Evolutionary conservation across 345 rosid species (phyloP), one percentile per base, ranked within the genome.

Genomic region (Rhodamnia rubescens): DNA sequence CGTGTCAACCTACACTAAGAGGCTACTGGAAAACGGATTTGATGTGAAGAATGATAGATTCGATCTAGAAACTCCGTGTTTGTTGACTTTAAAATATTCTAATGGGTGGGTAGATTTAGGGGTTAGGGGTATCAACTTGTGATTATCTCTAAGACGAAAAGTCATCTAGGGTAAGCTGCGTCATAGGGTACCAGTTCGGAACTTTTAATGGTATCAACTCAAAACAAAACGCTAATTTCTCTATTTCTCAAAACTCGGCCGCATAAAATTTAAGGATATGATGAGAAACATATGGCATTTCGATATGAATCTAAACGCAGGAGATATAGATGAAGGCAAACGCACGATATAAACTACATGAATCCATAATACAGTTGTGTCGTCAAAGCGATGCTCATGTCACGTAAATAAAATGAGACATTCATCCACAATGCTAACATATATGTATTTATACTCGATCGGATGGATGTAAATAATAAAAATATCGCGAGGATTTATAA

Each of bases 1-100:
- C 1, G 1, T 7, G 18, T 52, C 53, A 52, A 52, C 53, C 13
- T 14, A 52, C 18, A 5, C 0, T 52, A 8, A 9, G 0, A 15
- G 11, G 15, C 8, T 0, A 18, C 20, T 36, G 12, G 13, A 69
- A 18, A 18, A 69, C 0, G 0, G 0, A 69, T 69, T 5, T 32
- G 42, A 32, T 1, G 0, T 0, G 22, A 8, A 64, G 10, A 36
- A 29, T 29, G 44, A 16, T 16, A 14, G 0, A 29, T 29, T 4
- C 22, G 14, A 64, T 3, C 5, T 16, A 69, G 11, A 69, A 69
- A 32, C 36, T 69, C 0, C 47, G 8, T 9, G 4, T 29, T 42
- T 15, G 11, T 8, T 15, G 40, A 61, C 9, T 27, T 2, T 0
- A 8, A 8, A 29, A 9, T 2, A 29, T 64, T 64, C 15, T 64